These are phyloP conservation scores for Orbilia quercus DNA, from an alignment of 2,329 filamentous ascomycete genomes.

Conservation along the genomic window DNA sequence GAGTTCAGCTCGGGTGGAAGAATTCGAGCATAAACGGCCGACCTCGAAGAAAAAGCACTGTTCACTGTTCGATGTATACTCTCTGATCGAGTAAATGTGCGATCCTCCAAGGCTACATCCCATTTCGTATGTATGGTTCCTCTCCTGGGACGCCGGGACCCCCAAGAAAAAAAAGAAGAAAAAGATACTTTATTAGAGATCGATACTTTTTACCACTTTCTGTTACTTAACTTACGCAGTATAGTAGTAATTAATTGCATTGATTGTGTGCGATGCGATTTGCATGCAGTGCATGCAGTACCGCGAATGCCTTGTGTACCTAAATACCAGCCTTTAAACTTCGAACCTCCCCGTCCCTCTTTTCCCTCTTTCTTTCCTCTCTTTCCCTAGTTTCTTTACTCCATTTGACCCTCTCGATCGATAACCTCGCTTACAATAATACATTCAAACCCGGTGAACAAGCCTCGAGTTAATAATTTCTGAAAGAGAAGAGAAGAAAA, in stretches of 20 bases:
- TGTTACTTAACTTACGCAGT: not conserved
- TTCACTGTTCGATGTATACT: too few species aligned
- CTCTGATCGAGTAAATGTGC: too few species aligned
- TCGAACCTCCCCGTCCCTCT: slow-evolving; percentile 15
- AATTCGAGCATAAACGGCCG: slow-evolving; percentile 53
- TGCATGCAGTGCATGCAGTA: slow-evolving; percentile 2
- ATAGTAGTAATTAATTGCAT: slow-evolving; percentile 9
- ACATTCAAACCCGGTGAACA: slow-evolving; percentile 3
- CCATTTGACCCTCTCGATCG: not conserved
- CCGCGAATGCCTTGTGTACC: slow-evolving; percentile 29
- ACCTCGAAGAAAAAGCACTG: slow-evolving; percentile 39
- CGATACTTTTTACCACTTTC: not conserved
- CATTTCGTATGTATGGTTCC: slow-evolving; percentile 4
- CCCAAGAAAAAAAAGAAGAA: too few species aligned
- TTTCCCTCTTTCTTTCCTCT: not conserved
- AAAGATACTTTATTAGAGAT: slow-evolving; percentile 8
- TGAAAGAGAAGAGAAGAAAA: too few species aligned
- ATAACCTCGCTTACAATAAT: slow-evolving; percentile 10
- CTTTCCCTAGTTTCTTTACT: slow-evolving; percentile 2
- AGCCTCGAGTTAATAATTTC: slow-evolving; percentile 14
- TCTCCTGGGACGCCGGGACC: not conserved
- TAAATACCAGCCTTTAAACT: slow-evolving; percentile 10
- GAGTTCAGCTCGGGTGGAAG: slow-evolving; percentile 17
- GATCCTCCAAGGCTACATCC: slow-evolving; percentile 33
- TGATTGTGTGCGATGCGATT: slow-evolving; percentile 1